Percentiles rank a stretch among this genome's conserved stretches.
Conservation (phyloP, 371 early-diverging fungal genomes). For the Rhizomucor miehei region DNA sequence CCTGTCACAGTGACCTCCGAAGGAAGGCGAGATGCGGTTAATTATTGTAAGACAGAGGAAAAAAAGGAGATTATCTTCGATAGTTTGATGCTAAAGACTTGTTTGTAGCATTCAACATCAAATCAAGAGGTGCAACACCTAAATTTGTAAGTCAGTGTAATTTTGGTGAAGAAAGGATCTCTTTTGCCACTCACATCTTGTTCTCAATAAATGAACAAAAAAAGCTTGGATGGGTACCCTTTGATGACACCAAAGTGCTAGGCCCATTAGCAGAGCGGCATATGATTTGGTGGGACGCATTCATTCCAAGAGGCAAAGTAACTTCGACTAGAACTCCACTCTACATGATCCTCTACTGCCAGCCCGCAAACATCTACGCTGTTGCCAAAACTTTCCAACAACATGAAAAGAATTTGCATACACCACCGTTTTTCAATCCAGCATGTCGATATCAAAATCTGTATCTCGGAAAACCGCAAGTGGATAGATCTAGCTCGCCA, state of each 20-base stretch:
- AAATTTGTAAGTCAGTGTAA: not conserved
- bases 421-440: slow-evolving; percentile 41
- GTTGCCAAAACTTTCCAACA: slow-evolving; percentile 18
- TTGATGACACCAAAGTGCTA: slow-evolving; percentile 39
- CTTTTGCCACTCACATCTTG: not conserved
- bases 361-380: slow-evolving; percentile 10
- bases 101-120: slow-evolving; percentile 2
- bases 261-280: slow-evolving; percentile 38
- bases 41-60: slow-evolving; percentile 29
- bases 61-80: not conserved
- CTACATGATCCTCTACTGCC: slow-evolving; percentile 39
- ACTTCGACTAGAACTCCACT: slow-evolving; percentile 33
- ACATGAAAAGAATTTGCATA: slow-evolving; percentile 15
- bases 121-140: not conserved
- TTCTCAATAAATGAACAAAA: no score
- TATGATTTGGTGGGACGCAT: slow-evolving; percentile 46
- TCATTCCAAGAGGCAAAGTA: slow-evolving; percentile 39
- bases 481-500: not conserved
- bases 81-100: not conserved
- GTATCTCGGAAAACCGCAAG: slow-evolving; percentile 1
- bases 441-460: slow-evolving; percentile 32
- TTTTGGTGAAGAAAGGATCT: not conserved
- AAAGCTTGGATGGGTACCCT: slow-evolving; percentile 49
- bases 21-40: slow-evolving; percentile 26
- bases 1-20: slow-evolving; percentile 28